phyloP scores from a whole-genome alignment of 345 rosid species.

The Eucalyptus pumila region DNA sequence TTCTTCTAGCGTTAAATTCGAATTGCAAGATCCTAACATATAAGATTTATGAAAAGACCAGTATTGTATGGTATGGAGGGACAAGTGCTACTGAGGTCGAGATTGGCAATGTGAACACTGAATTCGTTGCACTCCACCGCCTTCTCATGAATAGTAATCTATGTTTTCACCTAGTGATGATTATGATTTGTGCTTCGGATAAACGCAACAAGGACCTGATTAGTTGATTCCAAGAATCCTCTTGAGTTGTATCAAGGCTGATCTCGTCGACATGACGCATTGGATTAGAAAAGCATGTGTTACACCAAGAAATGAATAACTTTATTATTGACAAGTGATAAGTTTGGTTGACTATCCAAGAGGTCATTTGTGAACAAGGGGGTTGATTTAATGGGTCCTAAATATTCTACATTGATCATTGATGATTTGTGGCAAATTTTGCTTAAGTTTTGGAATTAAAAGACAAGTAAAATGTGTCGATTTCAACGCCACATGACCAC shows the following conservation, averaged over 20 bases:
- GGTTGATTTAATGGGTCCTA: neutral
- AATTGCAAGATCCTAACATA: too few species aligned
- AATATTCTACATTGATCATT: neutral
- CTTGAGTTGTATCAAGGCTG: fast-evolving
- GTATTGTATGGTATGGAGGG: fast-evolving
- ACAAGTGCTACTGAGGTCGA: too few species aligned
- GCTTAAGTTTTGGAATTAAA: too few species aligned
- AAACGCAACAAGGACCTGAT: neutral
- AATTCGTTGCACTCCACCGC: too few species aligned
- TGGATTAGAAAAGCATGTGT: neutral
- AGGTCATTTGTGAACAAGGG: neutral
- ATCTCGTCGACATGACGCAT: neutral
- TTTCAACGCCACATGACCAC: too few species aligned
- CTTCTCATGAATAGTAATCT: neutral
- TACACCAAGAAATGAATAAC: too few species aligned
- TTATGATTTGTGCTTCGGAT: too few species aligned
- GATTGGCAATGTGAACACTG: fast-evolving
- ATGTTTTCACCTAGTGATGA: neutral
- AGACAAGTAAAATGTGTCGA: too few species aligned
- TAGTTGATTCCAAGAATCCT: neutral
- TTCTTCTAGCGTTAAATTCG: neutral
- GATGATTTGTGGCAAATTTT: neutral
- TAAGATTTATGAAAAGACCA: neutral
- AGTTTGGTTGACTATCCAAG: neutral
- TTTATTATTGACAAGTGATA: neutral